These are phyloP conservation scores for Onygenales sp. DNA, from an alignment of 2,329 filamentous ascomycete genomes.

Conservation along the genomic window DNA sequence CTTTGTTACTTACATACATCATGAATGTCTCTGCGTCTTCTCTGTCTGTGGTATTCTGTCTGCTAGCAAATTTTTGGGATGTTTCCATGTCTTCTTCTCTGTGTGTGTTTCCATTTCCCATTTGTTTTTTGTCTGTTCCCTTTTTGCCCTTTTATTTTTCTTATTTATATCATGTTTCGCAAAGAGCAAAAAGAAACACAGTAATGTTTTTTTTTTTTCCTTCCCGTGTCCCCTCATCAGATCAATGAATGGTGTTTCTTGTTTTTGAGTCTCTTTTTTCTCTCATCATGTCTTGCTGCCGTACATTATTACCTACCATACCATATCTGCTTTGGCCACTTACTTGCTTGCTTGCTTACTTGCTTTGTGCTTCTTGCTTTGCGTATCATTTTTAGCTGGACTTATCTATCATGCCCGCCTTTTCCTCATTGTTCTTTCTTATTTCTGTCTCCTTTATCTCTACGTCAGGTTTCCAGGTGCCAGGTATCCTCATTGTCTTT, in stretches of 20 bases:
- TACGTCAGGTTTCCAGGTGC: too few species aligned
- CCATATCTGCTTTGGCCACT: not conserved
- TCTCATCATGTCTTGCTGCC: not conserved
- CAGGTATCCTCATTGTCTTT: too few species aligned
- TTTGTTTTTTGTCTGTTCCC: conserved; percentile 9
- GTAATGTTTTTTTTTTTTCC: conserved; percentile 7
- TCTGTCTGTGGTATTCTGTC: not conserved
- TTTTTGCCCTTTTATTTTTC: conserved; percentile 8
- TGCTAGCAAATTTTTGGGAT: not conserved
- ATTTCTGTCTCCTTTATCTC: too few species aligned
- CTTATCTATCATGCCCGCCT: not conserved
- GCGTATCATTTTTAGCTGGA: not conserved
- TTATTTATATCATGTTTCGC: conserved; percentile 7
- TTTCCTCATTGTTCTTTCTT: not conserved
- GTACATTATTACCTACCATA: not conserved
- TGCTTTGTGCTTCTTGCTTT: not conserved
- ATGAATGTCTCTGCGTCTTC: not conserved
- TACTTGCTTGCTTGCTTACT: not conserved
- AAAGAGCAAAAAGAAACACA: conserved; percentile 5
- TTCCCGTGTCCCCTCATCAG: conserved; percentile 6
- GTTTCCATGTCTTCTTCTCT: not conserved
- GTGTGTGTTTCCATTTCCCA: not conserved
- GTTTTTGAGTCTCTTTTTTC: not conserved
- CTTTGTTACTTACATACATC: not conserved
- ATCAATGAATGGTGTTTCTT: conserved; percentile 1